Percentiles rank a stretch among this genome's conserved stretches.
Evolutionary conservation across 805 yeast genomes (phyloP).

Genomic region (Metschnikowia lachancei): DNA sequence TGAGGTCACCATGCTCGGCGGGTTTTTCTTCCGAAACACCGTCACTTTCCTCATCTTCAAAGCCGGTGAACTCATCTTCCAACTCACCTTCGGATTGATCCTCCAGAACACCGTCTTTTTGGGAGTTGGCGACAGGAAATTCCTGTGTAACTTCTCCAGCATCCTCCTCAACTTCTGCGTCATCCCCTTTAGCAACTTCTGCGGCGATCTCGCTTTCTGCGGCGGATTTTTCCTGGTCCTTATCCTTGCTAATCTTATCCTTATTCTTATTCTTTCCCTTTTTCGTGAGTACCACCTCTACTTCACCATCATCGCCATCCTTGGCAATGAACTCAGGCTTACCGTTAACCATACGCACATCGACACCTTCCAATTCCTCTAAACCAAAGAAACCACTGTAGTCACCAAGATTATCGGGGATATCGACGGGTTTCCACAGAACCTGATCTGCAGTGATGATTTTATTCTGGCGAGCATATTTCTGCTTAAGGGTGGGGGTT

Average conservation of each 20-base stretch:
- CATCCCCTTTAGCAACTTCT: slow-evolving; percentile 10
- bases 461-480: slow-evolving; percentile 31
- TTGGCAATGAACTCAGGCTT: slow-evolving; percentile 50
- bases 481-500: slow-evolving; percentile 31
- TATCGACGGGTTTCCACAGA: slow-evolving; percentile 77
- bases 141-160: slow-evolving; percentile 23
- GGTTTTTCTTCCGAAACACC: background rate
- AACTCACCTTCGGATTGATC: slow-evolving; percentile 17
- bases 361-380: slow-evolving; percentile 93
- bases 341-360: slow-evolving; percentile 71
- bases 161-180: slow-evolving; percentile 16
- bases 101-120: background rate
- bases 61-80: slow-evolving; percentile 29
- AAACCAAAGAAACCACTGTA: slow-evolving; percentile 89
- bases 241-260: slow-evolving; percentile 2
- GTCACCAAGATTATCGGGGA: slow-evolving; percentile 82
- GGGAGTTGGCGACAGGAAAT: background rate
- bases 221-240: slow-evolving; percentile 17
- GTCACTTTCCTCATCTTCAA: slow-evolving; percentile 18
- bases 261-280: slow-evolving; percentile 13
- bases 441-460: slow-evolving; percentile 51
- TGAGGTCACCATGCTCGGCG: slow-evolving; percentile 20
- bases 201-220: too few species aligned
- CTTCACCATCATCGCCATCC: slow-evolving; percentile 30
- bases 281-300: slow-evolving; percentile 24